These are phyloP conservation scores for Pyricularia pennisetigena DNA, from an alignment of 2,329 filamentous ascomycete species.

Conservation along the genomic window DNA sequence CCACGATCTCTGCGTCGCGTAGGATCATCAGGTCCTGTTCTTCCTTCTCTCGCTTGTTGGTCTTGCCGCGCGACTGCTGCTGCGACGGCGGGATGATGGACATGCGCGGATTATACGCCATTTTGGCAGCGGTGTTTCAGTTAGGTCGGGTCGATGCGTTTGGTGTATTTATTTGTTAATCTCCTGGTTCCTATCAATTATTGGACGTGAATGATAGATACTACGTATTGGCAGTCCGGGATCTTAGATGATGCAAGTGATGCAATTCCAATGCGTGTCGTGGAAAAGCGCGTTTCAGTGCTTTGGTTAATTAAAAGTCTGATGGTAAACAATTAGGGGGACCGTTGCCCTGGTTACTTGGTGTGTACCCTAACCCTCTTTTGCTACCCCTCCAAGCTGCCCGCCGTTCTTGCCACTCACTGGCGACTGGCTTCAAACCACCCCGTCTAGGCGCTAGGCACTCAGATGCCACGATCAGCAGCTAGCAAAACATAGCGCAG, in stretches of 20 bases:
- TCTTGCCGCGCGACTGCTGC: conserved; percentile 36
- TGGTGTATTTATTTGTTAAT: neutral
- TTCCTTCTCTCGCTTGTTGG: conserved; percentile 50
- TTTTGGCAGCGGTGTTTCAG: conserved; percentile 17
- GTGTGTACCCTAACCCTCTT: neutral
- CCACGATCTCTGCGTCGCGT: conserved; percentile 73
- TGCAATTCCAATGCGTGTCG: neutral
- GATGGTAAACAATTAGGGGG: neutral
- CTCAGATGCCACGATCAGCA: neutral
- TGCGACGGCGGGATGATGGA: conserved; percentile 47
- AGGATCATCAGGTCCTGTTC: conserved; percentile 51
- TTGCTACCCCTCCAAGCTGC: too few species aligned
- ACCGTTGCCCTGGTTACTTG: neutral
- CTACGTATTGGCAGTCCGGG: neutral
- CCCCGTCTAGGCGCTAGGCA: neutral
- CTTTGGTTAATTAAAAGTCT: neutral
- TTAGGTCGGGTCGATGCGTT: neutral
- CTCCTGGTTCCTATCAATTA: neutral
- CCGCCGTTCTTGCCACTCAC: neutral
- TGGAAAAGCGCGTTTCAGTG: neutral
- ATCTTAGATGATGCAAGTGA: neutral
- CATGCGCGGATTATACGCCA: conserved; percentile 52
- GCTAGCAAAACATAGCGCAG: neutral
- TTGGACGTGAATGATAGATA: neutral
- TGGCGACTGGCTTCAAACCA: too few species aligned